phyloP scores from a whole-genome alignment of 306 rosid species.

The Geum urbanum region DNA sequence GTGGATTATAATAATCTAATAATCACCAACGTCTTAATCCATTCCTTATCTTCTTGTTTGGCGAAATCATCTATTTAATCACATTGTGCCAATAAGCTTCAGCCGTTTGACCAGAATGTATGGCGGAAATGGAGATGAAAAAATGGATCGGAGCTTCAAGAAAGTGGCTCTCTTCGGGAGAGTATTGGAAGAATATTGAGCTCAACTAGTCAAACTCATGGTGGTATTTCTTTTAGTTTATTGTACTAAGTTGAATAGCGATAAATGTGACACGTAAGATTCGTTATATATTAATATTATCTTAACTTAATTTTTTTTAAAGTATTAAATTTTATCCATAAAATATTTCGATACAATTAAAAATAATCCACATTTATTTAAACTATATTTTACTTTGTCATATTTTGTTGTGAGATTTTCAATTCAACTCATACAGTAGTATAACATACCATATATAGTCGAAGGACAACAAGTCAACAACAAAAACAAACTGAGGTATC shows the following conservation, averaged over 20 bases:
- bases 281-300: too few relatives aligned
- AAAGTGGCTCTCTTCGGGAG: too few relatives aligned
- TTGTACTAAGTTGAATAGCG: too few relatives aligned
- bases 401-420: too few relatives aligned
- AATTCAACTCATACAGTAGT: too few relatives aligned
- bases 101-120: neutral
- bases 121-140: neutral
- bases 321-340: too few relatives aligned
- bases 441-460: neutral
- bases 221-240: neutral
- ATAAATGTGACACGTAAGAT: too few relatives aligned
- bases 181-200: neutral
- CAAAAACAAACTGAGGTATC: neutral
- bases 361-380: too few relatives aligned
- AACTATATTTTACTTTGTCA: too few relatives aligned
- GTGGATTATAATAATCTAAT: neutral
- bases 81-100: neutral
- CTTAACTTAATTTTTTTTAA: too few relatives aligned
- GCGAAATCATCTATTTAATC: neutral
- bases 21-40: neutral
- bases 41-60: neutral
- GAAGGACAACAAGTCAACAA: too few relatives aligned
- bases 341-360: too few relatives aligned
- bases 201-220: neutral
- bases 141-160: neutral